phyloP scores from a whole-genome alignment of 2,329 filamentous ascomycete genomes.

The Scedosporium boydii region DNA sequence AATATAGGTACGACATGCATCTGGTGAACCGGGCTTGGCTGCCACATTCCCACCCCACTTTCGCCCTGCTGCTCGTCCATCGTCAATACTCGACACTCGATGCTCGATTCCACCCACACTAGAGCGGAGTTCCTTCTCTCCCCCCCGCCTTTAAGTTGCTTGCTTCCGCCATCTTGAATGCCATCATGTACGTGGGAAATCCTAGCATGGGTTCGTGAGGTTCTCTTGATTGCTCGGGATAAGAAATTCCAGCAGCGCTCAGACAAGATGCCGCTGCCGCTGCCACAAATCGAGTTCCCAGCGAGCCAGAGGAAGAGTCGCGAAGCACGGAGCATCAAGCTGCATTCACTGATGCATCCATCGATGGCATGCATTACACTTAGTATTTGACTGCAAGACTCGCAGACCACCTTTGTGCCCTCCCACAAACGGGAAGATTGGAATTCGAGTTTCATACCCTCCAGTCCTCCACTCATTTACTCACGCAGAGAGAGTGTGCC shows the following conservation, averaged over 20 bases:
- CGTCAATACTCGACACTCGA: no score
- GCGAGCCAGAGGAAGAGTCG: no score
- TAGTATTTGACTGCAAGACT: background rate
- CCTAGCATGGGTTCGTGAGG: background rate
- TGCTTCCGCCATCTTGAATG: background rate
- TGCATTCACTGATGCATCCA: no score
- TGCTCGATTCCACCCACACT: no score
- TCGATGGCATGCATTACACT: no score
- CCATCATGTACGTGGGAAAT: background rate
- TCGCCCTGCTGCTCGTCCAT: no score
- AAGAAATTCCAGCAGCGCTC: background rate
- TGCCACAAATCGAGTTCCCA: no score
- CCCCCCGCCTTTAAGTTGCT: background rate
- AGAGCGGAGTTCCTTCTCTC: background rate
- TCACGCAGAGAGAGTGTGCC: no score
- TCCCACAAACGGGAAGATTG: background rate
- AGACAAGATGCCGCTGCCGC: background rate
- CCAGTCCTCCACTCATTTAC: no score
- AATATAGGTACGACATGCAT: background rate
- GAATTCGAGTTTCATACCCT: no score
- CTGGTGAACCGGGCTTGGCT: background rate
- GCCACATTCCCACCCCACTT: no score
- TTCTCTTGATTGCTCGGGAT: background rate
- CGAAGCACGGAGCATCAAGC: no score
- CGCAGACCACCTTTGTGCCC: background rate